Evolutionary conservation across 2,329 filamentous ascomycete species (phyloP).

Genomic region (Pseudogymnoascus sp.): DNA sequence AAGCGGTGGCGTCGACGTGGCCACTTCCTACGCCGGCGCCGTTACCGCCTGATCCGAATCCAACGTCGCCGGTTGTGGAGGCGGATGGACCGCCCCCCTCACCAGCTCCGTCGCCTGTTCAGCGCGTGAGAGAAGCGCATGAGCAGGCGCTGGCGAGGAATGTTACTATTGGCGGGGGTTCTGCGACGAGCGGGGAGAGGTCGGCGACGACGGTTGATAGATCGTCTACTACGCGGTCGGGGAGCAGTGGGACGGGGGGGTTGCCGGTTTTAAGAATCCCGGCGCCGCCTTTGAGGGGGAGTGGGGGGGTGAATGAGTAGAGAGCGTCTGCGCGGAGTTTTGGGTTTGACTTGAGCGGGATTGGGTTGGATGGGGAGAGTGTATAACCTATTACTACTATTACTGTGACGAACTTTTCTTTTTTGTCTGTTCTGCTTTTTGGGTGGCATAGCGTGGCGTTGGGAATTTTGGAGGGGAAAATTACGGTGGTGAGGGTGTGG

Average conservation of each 20-base stretch:
- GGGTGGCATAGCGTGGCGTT: slow-evolving; percentile 3
- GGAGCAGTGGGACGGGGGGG: background rate
- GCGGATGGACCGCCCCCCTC: background rate
- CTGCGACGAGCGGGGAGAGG: background rate
- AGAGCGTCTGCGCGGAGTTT: background rate
- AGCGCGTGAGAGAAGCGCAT: background rate
- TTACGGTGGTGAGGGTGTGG: background rate
- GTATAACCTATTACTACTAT: background rate
- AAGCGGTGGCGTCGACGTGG: background rate
- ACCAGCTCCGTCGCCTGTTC: background rate
- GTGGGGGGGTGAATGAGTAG: background rate
- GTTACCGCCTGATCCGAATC: background rate
- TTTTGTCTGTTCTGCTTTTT: background rate
- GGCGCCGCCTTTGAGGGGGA: background rate
- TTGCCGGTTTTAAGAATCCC: background rate
- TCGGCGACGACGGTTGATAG: background rate
- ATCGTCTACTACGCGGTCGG: background rate
- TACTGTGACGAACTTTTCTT: background rate
- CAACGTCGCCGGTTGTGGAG: background rate
- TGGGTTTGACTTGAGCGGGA: background rate
- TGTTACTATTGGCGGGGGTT: background rate
- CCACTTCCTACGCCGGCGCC: background rate
- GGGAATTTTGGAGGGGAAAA: background rate
- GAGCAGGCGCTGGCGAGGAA: background rate
- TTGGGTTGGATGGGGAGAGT: background rate